Percentiles rank a stretch among this genome's conserved stretches.
These are phyloP conservation scores for Fusarium palustre DNA, from an alignment of 2,329 filamentous ascomycete species.

Conservation along the genomic window DNA sequence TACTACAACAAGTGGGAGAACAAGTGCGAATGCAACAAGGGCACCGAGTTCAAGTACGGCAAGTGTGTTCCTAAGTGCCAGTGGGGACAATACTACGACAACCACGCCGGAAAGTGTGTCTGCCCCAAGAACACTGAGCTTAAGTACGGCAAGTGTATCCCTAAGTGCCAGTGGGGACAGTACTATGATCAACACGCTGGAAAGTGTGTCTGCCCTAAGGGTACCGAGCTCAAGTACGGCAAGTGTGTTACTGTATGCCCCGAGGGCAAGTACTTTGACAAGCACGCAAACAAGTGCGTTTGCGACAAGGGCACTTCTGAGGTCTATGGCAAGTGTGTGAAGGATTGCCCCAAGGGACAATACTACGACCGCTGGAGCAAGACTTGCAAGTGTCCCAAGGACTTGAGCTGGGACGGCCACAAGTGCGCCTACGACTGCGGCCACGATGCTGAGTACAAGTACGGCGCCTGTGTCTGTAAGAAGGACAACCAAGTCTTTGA, in stretches of 20 bases:
- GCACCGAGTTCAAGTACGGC: slow-evolving; percentile 12
- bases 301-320: slow-evolving; percentile 26
- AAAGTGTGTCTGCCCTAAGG: slow-evolving; percentile 22
- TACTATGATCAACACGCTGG: slow-evolving; percentile 1
- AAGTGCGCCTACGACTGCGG: slow-evolving; percentile 38
- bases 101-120: slow-evolving; percentile 7
- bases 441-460: slow-evolving; percentile 34
- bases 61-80: slow-evolving; percentile 12
- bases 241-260: slow-evolving; percentile 22
- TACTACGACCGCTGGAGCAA: slow-evolving; percentile 38
- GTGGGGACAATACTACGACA: background rate
- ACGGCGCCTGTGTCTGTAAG: slow-evolving; percentile 39
- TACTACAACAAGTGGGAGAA: slow-evolving; percentile 1
- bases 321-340: slow-evolving; percentile 23
- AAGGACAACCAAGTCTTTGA: slow-evolving; percentile 33
- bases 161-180: slow-evolving; percentile 11
- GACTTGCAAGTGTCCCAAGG: slow-evolving; percentile 38
- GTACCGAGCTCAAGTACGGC: slow-evolving; percentile 20
- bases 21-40: slow-evolving; percentile 24
- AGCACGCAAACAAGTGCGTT: slow-evolving; percentile 20
- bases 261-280: slow-evolving; percentile 16
- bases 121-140: slow-evolving; percentile 21
- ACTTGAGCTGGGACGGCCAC: slow-evolving; percentile 29
- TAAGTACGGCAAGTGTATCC: slow-evolving; percentile 24
- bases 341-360: slow-evolving; percentile 32